Evolutionary conservation across 192 early-diverging fungal genomes (phyloP).

Genomic region (Radiomyces spectabilis): DNA sequence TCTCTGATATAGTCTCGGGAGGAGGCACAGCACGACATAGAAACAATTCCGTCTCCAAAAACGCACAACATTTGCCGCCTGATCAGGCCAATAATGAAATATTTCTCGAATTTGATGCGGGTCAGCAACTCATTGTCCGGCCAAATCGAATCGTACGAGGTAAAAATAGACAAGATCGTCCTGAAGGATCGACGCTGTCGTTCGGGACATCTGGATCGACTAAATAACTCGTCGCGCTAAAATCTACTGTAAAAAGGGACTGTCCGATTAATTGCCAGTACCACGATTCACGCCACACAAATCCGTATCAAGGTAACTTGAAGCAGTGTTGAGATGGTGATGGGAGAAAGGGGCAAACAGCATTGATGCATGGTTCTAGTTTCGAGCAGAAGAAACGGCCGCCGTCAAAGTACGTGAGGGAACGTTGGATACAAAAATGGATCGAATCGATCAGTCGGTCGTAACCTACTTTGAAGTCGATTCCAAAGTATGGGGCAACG

Average conservation of each 20-base stretch:
- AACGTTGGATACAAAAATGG: background rate
- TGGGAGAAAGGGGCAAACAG: background rate
- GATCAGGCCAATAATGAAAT: no score
- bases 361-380: conserved; percentile 13
- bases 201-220: no score
- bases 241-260: no score
- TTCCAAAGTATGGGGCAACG: conserved; percentile 24
- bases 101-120: conserved; percentile 3
- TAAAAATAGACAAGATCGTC: background rate
- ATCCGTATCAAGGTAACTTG: conserved; percentile 13
- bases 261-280: background rate
- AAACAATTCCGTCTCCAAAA: no score
- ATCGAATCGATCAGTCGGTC: conserved; percentile 14
- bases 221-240: no score
- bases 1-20: no score
- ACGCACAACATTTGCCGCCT: no score
- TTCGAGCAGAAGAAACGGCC: conserved; percentile 19
- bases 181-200: background rate
- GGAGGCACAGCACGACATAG: no score
- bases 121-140: conserved; percentile 9
- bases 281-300: conserved; percentile 2
- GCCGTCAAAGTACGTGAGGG: conserved; percentile 16
- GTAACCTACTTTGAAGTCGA: conserved; percentile 24
- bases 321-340: background rate
- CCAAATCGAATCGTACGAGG: conserved; percentile 6